Conservation (phyloP, 2,329 filamentous ascomycete species). For the Aspergillus ibericus region DNA sequence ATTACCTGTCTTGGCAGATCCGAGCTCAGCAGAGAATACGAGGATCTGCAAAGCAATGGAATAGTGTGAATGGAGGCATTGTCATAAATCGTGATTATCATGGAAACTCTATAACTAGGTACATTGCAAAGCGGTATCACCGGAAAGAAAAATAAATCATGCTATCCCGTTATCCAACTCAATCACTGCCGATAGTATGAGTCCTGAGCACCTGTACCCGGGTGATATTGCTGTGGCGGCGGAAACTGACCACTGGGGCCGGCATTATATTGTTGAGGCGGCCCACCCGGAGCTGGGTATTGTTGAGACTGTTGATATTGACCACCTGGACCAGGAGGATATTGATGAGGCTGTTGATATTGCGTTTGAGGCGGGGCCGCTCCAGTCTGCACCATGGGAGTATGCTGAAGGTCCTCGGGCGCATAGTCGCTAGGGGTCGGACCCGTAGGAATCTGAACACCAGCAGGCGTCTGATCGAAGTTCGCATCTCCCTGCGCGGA, state of each 20-base stretch:
- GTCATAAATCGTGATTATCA: too few relatives aligned
- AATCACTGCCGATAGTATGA: too few relatives aligned
- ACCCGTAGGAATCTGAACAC: slow-evolving; percentile 1
- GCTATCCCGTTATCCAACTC: too few relatives aligned
- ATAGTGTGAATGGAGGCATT: too few relatives aligned
- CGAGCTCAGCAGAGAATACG: too few relatives aligned
- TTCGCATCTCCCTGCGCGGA: slow-evolving; percentile 9
- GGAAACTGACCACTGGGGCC: too few relatives aligned
- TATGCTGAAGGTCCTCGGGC: not conserved
- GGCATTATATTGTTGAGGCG: not conserved
- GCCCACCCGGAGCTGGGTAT: not conserved
- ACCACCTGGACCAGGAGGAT: not conserved
- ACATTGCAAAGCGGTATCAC: too few relatives aligned
- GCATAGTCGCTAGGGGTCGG: slow-evolving; percentile 10
- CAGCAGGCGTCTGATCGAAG: slow-evolving; percentile 8
- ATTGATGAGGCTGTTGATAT: not conserved
- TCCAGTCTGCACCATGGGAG: not conserved
- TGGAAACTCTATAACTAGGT: too few relatives aligned
- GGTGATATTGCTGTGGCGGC: not conserved
- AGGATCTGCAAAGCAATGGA: too few relatives aligned
- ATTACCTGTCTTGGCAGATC: too few relatives aligned
- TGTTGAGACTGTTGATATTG: not conserved
- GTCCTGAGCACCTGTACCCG: too few relatives aligned
- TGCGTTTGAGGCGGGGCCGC: not conserved
- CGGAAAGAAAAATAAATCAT: too few relatives aligned